Conservation (phyloP, 208 protist species). For the Blastocrithidia nonstop region DNA sequence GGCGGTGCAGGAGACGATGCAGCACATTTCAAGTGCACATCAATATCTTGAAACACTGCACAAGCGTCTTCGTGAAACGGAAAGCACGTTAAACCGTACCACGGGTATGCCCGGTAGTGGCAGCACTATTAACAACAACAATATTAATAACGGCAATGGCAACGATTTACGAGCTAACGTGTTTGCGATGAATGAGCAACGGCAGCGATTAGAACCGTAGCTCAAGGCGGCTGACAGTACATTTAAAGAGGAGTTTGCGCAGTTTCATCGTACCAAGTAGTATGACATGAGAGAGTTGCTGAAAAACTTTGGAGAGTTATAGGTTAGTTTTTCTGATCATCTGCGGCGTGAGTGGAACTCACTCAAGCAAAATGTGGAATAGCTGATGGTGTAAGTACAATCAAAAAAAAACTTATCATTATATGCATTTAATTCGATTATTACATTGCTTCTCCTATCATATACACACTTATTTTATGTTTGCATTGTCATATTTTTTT, state of each 20-base stretch:
- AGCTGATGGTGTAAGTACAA: constrained; percentile 4
- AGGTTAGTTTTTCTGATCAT: constrained; percentile 50
- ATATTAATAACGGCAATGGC: constrained; percentile 11
- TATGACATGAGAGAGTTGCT: constrained; percentile 68
- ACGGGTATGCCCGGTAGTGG: constrained; percentile 10
- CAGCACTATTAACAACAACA: too few relatives aligned
- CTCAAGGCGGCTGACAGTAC: constrained; percentile 14
- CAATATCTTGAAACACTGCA: constrained; percentile 17
- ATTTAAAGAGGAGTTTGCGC: constrained; percentile 48
- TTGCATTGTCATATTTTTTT: not conserved
- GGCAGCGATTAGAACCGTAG: constrained; percentile 11
- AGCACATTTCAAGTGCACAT: constrained; percentile 16
- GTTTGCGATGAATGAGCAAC: constrained; percentile 12
- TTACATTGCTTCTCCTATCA: too few relatives aligned
- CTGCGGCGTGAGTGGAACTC: constrained; percentile 60
- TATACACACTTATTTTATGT: not conserved
- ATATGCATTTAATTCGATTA: not conserved
- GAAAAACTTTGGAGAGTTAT: constrained; percentile 53
- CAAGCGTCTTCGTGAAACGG: constrained; percentile 3
- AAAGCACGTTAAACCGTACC: constrained; percentile 14
- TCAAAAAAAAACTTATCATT: not conserved
- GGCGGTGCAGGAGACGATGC: constrained; percentile 45
- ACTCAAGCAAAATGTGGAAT: constrained; percentile 26
- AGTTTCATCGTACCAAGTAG: constrained; percentile 72
- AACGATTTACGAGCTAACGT: constrained; percentile 10